phyloP scores from a whole-genome alignment of 2,329 filamentous ascomycete species.

The Stylonectria norvegica region DNA sequence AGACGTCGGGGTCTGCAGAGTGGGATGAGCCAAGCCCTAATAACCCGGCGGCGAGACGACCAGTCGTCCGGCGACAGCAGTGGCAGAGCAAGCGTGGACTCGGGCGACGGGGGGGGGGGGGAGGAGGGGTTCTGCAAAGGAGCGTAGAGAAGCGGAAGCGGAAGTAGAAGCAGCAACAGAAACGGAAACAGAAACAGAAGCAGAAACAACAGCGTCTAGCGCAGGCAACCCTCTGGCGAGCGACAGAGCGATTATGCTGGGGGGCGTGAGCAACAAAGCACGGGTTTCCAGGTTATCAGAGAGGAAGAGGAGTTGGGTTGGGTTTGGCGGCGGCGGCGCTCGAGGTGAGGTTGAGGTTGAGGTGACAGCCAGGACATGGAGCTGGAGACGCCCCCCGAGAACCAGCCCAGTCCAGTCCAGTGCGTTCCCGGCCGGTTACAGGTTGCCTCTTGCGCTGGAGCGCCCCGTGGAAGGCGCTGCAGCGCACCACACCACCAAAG shows the following conservation, averaged over 20 bases:
- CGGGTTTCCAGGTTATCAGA: not conserved
- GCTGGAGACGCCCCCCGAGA: no score
- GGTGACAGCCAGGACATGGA: not conserved
- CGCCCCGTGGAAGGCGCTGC: constrained; percentile 8
- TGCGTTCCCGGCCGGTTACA: not conserved
- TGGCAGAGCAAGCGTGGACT: no score
- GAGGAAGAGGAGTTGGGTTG: not conserved
- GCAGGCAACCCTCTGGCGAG: constrained; percentile 11
- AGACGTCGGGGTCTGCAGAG: constrained; percentile 12
- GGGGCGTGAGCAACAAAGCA: constrained; percentile 22
- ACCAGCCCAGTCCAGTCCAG: not conserved
- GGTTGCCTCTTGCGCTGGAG: not conserved
- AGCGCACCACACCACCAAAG: constrained; percentile 32
- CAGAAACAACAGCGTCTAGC: constrained; percentile 2
- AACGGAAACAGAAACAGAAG: no score
- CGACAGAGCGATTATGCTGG: constrained; percentile 12
- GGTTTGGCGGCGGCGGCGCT: constrained; percentile 8
- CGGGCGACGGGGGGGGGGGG: constrained; percentile 11
- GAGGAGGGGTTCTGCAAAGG: constrained; percentile 21
- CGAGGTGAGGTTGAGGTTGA: not conserved
- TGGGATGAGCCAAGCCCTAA: constrained; percentile 30
- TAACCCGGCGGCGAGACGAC: constrained; percentile 30
- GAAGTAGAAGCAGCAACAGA: constrained; percentile 20
- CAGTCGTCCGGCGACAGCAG: constrained; percentile 28
- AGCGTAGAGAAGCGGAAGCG: constrained; percentile 27